These are phyloP conservation scores for Lentinula boryana DNA, from an alignment of 768 basidiomycete genomes.

Conservation along the genomic window DNA sequence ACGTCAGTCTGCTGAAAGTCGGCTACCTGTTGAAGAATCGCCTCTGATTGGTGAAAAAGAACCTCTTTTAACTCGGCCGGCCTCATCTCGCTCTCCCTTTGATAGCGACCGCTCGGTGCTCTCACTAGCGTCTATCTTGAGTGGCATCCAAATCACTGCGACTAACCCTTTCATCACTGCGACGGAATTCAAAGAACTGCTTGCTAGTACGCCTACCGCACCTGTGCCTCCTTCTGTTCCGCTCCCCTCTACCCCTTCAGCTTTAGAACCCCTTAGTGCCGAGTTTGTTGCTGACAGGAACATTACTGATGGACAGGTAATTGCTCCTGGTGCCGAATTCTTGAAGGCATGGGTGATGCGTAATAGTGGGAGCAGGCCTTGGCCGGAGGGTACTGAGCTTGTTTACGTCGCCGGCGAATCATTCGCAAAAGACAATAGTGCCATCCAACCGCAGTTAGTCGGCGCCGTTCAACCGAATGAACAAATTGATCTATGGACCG, in stretches of 20 bases:
- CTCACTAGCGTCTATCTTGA: slow-evolving; percentile 26
- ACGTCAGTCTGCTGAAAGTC: neutral
- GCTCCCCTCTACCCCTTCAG: neutral
- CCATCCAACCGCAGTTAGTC: slow-evolving; percentile 33
- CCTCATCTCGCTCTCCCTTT: slow-evolving; percentile 8
- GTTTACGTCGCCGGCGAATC: slow-evolving; percentile 64
- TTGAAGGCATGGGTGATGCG: slow-evolving; percentile 76
- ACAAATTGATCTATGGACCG: slow-evolving; percentile 60
- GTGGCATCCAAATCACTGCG: slow-evolving; percentile 15
- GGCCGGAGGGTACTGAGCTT: slow-evolving; percentile 66
- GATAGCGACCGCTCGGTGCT: slow-evolving; percentile 6
- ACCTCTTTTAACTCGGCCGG: slow-evolving; percentile 18
- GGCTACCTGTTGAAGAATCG: slow-evolving; percentile 15
- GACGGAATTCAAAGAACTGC: slow-evolving; percentile 4
- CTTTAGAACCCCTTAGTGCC: slow-evolving; percentile 33
- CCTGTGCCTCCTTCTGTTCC: neutral
- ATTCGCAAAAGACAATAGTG: slow-evolving; percentile 33
- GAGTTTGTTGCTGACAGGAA: slow-evolving; percentile 62
- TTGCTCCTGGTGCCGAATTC: slow-evolving; percentile 82
- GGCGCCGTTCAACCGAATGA: slow-evolving; percentile 54
- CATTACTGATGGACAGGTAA: slow-evolving; percentile 66
- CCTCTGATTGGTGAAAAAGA: slow-evolving; percentile 22
- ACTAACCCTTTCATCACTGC: neutral
- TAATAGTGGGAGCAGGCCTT: slow-evolving; percentile 57
- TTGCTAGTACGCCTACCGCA: neutral